Conservation (phyloP, 83 land plant genomes). For the Picea abies region DNA sequence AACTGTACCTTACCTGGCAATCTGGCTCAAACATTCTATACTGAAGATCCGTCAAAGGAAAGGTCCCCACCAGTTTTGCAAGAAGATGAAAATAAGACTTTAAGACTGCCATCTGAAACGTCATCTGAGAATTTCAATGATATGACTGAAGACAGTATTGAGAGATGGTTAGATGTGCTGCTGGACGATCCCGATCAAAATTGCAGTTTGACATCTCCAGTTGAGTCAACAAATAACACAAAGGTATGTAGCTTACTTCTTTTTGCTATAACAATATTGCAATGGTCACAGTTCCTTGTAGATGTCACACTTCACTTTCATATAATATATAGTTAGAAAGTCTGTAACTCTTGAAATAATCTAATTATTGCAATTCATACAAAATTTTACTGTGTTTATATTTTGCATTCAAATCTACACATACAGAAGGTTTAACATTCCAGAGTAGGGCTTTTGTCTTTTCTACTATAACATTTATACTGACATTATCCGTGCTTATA, state of each 20-base stretch:
- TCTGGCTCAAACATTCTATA: neutral
- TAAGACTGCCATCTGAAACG: neutral
- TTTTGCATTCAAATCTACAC: neutral
- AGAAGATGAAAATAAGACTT: neutral
- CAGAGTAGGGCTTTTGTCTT: too few relatives aligned
- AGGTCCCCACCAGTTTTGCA: neutral
- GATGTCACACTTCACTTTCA: neutral
- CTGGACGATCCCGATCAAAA: neutral
- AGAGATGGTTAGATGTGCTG: neutral
- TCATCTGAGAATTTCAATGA: neutral
- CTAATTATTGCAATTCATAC: neutral
- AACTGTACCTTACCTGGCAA: neutral
- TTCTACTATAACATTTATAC: too few relatives aligned
- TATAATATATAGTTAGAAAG: too few relatives aligned
- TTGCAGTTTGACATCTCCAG: neutral
- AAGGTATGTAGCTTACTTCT: constrained; percentile 1
- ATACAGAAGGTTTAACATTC: too few relatives aligned
- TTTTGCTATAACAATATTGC: neutral
- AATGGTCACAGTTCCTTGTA: neutral
- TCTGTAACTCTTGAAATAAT: too few relatives aligned
- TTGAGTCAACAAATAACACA: neutral
- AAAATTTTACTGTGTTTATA: neutral
- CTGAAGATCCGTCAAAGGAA: neutral
- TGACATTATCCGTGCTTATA: neutral
- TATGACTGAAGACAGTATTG: neutral